Evolutionary conservation across 441 rosid genomes (phyloP), one percentile per base, ranked within the genome.

Genomic region (Pelargonium australe): DNA sequence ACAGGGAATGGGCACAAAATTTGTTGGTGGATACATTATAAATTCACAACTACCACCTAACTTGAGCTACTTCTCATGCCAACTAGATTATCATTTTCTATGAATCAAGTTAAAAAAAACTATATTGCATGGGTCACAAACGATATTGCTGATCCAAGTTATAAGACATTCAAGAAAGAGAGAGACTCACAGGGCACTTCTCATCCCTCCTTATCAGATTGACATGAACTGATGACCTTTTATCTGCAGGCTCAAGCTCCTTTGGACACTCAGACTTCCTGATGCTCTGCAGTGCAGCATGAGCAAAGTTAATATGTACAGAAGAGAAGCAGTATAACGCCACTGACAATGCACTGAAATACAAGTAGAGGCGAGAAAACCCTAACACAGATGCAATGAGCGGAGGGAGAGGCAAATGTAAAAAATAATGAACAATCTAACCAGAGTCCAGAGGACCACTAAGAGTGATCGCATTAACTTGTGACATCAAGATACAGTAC

Each of bases 221-320:
- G 67, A 88, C 97, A 81, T 86, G 90, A 51, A 94, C 94, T 8
- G 89, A 73, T 7, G 97, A 84, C 80, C 92, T 94, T 73, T 76
- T 82, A 83, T 90, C 92, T 0, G 83, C 88, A 72, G 96, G 92
- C 85, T 90, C 97, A 57, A 94, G 99, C 86, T 91, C 98, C 81
- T 82, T 88, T 11, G 97, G 97, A 73, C 98, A 94, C 84, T 94
- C 97, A 63, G 98, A 94, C 72, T 83, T 94, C 72, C 85, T 81
- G 78, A 94, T 94, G 78, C 98, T 91, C 96, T 94, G 80, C 64
- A 79, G 58, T 4, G 13, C n/a, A 16, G 16, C 12, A 4, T 49
- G 16, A 49, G n/a, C 55, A 49, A 49, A 49, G n/a, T 49, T 12
- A 49, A 49, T 7, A 49, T 9, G 16, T 5, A 49, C 3, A 2